phyloP scores from a whole-genome alignment of 1,284 basidiomycete genomes.

The Ustilago esculenta region DNA sequence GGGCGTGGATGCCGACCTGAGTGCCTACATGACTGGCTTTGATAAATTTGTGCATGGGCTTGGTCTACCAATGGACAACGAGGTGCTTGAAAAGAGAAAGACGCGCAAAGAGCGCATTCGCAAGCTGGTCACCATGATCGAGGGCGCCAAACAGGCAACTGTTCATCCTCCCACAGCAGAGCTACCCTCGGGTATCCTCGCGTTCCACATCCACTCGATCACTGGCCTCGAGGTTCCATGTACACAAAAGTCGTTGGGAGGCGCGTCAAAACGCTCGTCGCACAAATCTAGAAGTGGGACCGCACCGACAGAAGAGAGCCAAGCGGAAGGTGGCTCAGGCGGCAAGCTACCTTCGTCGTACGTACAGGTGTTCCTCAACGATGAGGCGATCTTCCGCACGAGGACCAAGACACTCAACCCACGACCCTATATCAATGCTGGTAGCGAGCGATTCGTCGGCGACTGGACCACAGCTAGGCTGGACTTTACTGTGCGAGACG shows the following conservation, averaged over 20 bases:
- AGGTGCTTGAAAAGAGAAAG: conserved; percentile 37
- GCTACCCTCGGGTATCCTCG: conserved; percentile 54
- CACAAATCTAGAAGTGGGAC: conserved; percentile 27
- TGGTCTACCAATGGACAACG: conserved; percentile 55
- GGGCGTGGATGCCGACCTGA: conserved; percentile 8
- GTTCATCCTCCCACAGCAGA: conserved; percentile 38
- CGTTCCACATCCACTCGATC: conserved; percentile 61
- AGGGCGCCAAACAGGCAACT: conserved; percentile 51
- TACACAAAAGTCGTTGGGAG: conserved; percentile 44
- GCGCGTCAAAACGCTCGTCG: conserved; percentile 38
- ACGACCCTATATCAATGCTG: conserved; percentile 60
- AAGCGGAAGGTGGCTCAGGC: conserved; percentile 37
- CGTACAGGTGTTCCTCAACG: conserved; percentile 61
- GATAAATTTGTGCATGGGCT: conserved; percentile 55
- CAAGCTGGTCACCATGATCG: conserved; percentile 50
- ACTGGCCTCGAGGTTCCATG: conserved; percentile 49
- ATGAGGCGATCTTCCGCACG: conserved; percentile 60
- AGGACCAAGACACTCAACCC: conserved; percentile 59
- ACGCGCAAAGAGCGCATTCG: conserved; percentile 51
- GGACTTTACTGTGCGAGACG: conserved; percentile 57
- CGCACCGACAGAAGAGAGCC: conserved; percentile 38
- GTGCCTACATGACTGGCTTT: conserved; percentile 51
- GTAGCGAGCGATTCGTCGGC: conserved; percentile 55
- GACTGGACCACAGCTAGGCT: conserved; percentile 56
- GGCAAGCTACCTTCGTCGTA: conserved; percentile 59